Conservation (phyloP, 169 alveolate genomes). For the Neospora caninum region DNA sequence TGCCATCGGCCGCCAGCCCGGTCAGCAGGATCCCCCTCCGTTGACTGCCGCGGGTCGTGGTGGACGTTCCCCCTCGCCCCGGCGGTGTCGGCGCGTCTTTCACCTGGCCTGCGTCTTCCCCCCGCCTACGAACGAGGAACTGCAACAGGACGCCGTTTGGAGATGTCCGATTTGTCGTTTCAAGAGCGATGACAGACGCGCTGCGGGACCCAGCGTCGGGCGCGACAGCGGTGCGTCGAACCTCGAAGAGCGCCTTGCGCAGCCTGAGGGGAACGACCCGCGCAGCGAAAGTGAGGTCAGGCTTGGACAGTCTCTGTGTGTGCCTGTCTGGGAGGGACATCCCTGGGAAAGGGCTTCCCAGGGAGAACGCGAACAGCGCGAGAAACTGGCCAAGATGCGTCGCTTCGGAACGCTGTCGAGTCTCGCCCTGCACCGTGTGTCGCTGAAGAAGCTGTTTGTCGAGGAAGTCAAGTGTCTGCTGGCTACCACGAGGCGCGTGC, state of each 20-base stretch:
- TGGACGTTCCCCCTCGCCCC: background rate
- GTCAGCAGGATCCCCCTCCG: too few relatives aligned
- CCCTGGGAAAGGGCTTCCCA: too few relatives aligned
- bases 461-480: background rate
- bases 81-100: constrained; percentile 23
- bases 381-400: background rate
- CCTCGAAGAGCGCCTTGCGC: too few relatives aligned
- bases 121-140: constrained; percentile 27
- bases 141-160: constrained; percentile 18
- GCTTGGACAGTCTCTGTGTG: too few relatives aligned
- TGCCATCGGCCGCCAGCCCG: too few relatives aligned
- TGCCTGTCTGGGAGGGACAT: too few relatives aligned
- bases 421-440: constrained; percentile 3
- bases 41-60: background rate
- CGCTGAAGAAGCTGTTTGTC: constrained; percentile 16
- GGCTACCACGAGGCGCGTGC: constrained; percentile 4
- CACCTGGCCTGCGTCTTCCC: constrained; percentile 31
- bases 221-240: background rate
- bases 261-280: too few relatives aligned
- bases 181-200: background rate
- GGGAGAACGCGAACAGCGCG: background rate
- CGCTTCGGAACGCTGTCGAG: constrained; percentile 20
- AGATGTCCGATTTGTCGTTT: constrained; percentile 13
- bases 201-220: background rate
- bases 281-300: too few relatives aligned